These are phyloP conservation scores for Helicocarpus griseus DNA, from an alignment of 2,329 filamentous ascomycete species.

Conservation along the genomic window DNA sequence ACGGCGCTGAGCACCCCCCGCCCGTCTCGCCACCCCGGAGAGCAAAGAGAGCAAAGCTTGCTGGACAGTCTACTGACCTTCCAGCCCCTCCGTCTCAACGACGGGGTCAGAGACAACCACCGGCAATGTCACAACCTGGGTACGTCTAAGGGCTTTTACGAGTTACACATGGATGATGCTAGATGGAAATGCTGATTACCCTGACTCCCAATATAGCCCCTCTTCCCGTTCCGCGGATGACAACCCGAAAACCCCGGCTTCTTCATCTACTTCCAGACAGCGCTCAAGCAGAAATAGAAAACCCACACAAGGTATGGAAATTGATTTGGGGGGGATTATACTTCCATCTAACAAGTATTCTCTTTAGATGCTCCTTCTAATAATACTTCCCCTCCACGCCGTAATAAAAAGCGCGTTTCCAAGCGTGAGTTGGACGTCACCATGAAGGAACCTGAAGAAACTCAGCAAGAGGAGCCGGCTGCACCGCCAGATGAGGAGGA, in stretches of 20 bases:
- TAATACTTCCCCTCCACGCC: constrained; percentile 27
- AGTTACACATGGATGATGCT: not conserved
- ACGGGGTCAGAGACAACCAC: constrained; percentile 24
- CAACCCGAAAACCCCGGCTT: constrained; percentile 43
- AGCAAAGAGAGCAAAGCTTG: constrained; percentile 62
- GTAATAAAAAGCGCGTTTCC: constrained; percentile 45
- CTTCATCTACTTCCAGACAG: constrained; percentile 57
- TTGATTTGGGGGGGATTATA: not conserved
- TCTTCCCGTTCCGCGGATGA: constrained; percentile 57
- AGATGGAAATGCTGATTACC: constrained; percentile 9
- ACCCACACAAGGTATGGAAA: constrained; percentile 40
- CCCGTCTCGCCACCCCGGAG: constrained; percentile 38
- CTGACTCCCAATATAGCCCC: constrained; percentile 38
- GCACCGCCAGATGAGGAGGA: constrained; percentile 35
- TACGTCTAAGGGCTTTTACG: constrained; percentile 16
- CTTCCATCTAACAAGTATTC: constrained; percentile 5
- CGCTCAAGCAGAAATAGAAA: constrained; percentile 67
- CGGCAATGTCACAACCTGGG: constrained; percentile 35
- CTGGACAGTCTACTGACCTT: constrained; percentile 36
- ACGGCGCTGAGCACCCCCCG: constrained; percentile 9
- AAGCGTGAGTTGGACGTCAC: constrained; percentile 54
- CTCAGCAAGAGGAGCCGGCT: constrained; percentile 33
- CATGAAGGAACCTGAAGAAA: constrained; percentile 61
- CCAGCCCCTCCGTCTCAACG: constrained; percentile 39
- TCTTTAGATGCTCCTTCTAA: constrained; percentile 24